Base-by-base conservation (phyloP, 352 stramenopile species). In the Phytophthora sojae region DNA sequence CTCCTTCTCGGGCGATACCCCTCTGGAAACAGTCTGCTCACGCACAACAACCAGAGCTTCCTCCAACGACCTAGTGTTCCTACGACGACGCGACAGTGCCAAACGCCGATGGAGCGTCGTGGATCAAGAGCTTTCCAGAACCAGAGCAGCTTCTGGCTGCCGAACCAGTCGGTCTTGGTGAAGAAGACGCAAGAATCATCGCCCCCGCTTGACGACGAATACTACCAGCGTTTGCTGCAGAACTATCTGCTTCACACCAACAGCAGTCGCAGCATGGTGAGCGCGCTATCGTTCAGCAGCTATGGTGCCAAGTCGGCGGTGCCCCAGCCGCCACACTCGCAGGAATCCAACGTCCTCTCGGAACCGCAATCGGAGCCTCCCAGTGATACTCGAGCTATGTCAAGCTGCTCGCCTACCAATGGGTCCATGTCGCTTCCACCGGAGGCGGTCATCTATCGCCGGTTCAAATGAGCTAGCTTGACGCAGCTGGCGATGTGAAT, bases 171-270 rank as follows among this genome's bases (percentile, higher is more conserved):
- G 23, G 51, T 50, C 3, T 32, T 80, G 37, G 57, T 67, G 37
- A 70, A 71, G 55, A 75, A 72, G 52, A 23, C 67, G 29, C 68
- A 61, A 11, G 75, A 76, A 17, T 21, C 61, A 30, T 32, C 51
- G 8, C 56, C 57, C 26, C 54, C 50, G n/a, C 77, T 77, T 6
- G 80, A 89, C 17, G 86, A 92, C n/a, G 86, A 89, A 32, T 92
- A 93, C 62, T 93, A 93, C 67, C 79, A 91, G 50, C 77, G 78
- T 21, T 44, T 85, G 52, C 69, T 93, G 49, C 79, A 89, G 47
- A 83, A 79, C 23, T 88, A 91, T 55, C 56, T 93, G 50, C 77
- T 81, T 49, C 83, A 85, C 68, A 82, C 81, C 39, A 86, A 80
- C 56, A 88, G 81, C 68, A 82, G 63, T 19, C 50, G 77, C 25